A percentile compares a stretch with the other conserved stretches of the same genome.
These are phyloP conservation scores for Jaltomata sinuosa DNA, from an alignment of 257 asterid genomes.

Conservation along the genomic window DNA sequence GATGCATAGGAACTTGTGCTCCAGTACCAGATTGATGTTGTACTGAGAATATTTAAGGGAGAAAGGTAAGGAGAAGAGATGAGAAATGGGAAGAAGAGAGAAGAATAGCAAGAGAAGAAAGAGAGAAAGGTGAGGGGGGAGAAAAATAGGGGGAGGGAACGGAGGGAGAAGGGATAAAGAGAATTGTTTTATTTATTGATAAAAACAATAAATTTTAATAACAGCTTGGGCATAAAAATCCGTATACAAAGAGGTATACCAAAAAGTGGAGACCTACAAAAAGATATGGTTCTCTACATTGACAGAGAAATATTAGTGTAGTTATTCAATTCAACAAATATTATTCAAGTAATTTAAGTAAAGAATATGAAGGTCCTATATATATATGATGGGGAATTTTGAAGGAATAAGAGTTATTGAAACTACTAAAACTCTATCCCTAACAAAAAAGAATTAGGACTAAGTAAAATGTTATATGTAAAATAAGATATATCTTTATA, in stretches of 20 bases:
- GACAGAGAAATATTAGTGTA: neutral
- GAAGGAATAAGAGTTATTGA: neutral
- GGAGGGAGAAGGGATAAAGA: neutral
- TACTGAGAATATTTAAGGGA: neutral
- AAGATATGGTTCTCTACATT: neutral
- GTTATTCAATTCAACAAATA: neutral
- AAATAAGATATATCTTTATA: neutral
- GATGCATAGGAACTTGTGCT: neutral
- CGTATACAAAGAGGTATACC: neutral
- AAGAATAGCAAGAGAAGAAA: neutral
- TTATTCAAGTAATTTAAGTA: neutral
- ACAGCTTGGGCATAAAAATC: neutral
- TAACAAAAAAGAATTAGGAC: neutral
- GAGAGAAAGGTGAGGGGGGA: neutral
- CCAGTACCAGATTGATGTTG: neutral
- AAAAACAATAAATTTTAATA: neutral
- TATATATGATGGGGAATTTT: neutral
- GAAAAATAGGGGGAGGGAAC: neutral
- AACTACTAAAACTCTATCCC: neutral
- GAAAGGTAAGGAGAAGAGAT: neutral
- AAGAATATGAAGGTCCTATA: neutral
- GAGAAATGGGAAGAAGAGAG: neutral
- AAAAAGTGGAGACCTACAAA: neutral
- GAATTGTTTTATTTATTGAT: neutral
- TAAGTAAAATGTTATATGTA: neutral